Base-by-base conservation (phyloP, 202 grass and related monocot genomes). In the Carex arenaria region DNA sequence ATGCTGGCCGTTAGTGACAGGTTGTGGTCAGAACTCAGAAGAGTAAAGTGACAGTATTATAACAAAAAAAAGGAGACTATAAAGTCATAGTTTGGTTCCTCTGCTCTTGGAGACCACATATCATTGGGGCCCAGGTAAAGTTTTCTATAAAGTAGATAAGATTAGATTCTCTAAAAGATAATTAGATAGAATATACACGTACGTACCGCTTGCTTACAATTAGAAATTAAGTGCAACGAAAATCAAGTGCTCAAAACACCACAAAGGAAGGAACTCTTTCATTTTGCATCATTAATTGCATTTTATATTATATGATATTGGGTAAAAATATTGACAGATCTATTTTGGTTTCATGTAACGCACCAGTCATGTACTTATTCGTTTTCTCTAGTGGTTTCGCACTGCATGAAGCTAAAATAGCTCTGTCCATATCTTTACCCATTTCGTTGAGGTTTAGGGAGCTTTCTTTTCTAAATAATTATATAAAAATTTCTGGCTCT, bases 21-120 rank as follows among this genome's bases (percentile, higher is more conserved):
- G 49, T 76, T 76, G 23, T 45, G 22, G 72, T 26, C 26, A 26
- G 26, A 26, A 34, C 31, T 32, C 26, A 75, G 52, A 77, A 77
- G 51, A 34, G 52, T 77, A 77, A 77, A 77, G 72, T 11, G 72
- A 47, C 40, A 47, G 67, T 20, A 45, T 9, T 36, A 57, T 6
- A 55, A 32, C 49, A 76, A 32, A 55, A 56, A 56, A 57, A 38
- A 18, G 53, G 14, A 2, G 14, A 36, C 1, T 78, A 12, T 78
- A 78, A 38, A 59, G 73, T n/a, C 53, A 59, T 18, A 17, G 30
- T 7, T 78, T 78, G 73, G 73, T 60, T 78, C 73, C 73, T 78
- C 73, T 59, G 73, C 73, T 54, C 53, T 78, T 59, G 73, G 73
- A 78, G 12, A 78, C 73, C 73, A 78, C 53, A 78, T 59, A 78